Evolutionary conservation across 352 stramenopile species (phyloP).

Genomic region (Phytophthora agathidicida): DNA sequence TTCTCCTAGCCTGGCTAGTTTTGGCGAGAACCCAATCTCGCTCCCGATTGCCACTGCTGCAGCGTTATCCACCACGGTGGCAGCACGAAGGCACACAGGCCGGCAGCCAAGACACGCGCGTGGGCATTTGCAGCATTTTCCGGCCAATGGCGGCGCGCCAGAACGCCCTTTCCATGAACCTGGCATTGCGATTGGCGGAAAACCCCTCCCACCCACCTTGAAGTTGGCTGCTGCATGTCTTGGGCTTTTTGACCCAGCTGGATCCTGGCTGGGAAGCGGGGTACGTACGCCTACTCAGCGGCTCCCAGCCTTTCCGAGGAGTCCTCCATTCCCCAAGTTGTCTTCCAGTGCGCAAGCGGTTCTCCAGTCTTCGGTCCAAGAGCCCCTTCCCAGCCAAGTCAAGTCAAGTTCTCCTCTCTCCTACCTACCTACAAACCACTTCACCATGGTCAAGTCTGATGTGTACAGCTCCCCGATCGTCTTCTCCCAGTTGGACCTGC

Average conservation of each 20-base stretch:
- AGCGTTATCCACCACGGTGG: background rate
- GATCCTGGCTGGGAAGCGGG: constrained; percentile 19
- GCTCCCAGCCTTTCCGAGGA: background rate
- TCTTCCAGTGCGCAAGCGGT: constrained; percentile 44
- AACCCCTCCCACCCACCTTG: constrained; percentile 25
- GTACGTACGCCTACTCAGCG: constrained; percentile 17
- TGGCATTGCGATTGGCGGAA: constrained; percentile 13
- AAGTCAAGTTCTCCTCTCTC: too few species aligned
- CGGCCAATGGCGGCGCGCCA: constrained; percentile 7
- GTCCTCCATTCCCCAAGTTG: constrained; percentile 59
- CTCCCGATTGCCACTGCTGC: background rate
- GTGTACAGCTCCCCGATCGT: constrained; percentile 78
- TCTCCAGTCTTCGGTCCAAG: constrained; percentile 20
- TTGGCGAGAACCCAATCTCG: too few species aligned
- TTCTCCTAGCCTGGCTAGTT: too few species aligned
- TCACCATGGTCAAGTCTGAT: constrained; percentile 77
- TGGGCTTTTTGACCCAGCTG: constrained; percentile 17
- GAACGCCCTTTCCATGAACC: constrained; percentile 14
- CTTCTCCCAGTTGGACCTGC: constrained; percentile 71
- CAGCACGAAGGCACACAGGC: constrained; percentile 10
- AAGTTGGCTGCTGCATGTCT: constrained; percentile 44
- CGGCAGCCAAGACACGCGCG: constrained; percentile 24
- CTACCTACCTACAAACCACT: background rate
- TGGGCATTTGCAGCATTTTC: constrained; percentile 16
- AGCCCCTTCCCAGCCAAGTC: constrained; percentile 2